A percentile compares a stretch with the other conserved stretches of the same genome.
phyloP scores from a whole-genome alignment of 768 basidiomycete genomes.

The Astraeus odoratus region DNA sequence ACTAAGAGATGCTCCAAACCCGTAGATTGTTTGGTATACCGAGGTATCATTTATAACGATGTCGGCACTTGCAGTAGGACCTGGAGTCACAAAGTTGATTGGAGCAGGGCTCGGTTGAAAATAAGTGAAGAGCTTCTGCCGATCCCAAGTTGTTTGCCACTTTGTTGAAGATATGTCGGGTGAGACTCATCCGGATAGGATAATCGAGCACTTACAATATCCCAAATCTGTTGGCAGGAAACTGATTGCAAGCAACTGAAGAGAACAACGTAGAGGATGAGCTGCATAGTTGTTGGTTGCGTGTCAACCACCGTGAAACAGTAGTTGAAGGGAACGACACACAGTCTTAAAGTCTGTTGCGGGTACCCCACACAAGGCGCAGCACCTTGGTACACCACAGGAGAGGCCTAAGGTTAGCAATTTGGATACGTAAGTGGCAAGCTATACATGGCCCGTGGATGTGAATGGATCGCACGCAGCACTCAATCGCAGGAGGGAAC shows the following conservation, averaged over 20 bases:
- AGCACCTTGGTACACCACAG: not conserved
- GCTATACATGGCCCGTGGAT: not conserved
- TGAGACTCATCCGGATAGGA: slow-evolving; percentile 2
- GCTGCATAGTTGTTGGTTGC: not conserved
- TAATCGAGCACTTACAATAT: slow-evolving; percentile 33
- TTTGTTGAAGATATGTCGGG: slow-evolving; percentile 14
- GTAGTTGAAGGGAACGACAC: not conserved
- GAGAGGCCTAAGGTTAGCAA: not conserved
- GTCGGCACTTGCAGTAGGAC: slow-evolving; percentile 50
- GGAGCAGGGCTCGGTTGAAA: slow-evolving; percentile 23
- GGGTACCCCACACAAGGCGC: not conserved
- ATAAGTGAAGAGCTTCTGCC: slow-evolving; percentile 23
- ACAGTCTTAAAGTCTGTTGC: not conserved
- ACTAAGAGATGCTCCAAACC: slow-evolving; percentile 67
- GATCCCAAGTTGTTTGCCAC: slow-evolving; percentile 50
- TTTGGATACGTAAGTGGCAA: not conserved
- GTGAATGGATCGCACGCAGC: no score
- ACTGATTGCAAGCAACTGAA: slow-evolving; percentile 17
- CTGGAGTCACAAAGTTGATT: slow-evolving; percentile 35
- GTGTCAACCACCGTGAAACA: not conserved
- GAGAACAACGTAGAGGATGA: not conserved
- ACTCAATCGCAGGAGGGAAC: no score
- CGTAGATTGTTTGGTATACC: slow-evolving; percentile 56
- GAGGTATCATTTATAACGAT: slow-evolving; percentile 51
- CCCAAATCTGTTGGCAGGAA: slow-evolving; percentile 47